Evolutionary conservation across 495 filamentous ascomycete genomes (phyloP), one percentile per base, ranked within the genome.

Genomic region (Tuber aestivum): DNA sequence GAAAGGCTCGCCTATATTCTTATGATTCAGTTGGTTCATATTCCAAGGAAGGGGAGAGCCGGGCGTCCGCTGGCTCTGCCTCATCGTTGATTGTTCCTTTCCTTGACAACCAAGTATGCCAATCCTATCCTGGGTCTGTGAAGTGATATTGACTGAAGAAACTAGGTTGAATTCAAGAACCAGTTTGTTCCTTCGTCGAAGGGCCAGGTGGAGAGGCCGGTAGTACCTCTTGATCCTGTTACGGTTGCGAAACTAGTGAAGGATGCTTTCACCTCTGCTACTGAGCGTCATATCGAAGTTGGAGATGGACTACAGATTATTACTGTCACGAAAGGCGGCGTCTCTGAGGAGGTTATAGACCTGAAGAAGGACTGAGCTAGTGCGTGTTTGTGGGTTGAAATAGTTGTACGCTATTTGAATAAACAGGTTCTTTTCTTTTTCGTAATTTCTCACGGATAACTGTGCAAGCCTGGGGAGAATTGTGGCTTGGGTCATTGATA

Each of bases 11-110:
- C 61, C 86, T 99, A 65, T 99, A 97, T 87, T 95, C 92, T 75
- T 99, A 99, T 86, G 95, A 99, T 80, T 95, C 96, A 7, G 94
- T 99, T 27, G 95, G 95, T 77, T 95, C 92, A 77, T 97, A 97
- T 84, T 81, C 79, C 16, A 83, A 83, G 74, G 95, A 98, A 86
- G 86, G 95, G 80, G 95, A 98, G 85, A 92, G 95, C 85, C 97
- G 96, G 85, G 91, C 94, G 48, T 94, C 96, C 32, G 95, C 93
- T 32, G 95, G 95, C 74, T 94, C 95, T n/a, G 95, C 96, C 42
- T 92, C 93, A 50, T 97, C 93, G 79, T 86, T 99, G 85, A 99
- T 99, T 84, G 98, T 97, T 92, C 95, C 95, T 6, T 98, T 99
- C 87, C 87, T 99, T 83, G 95, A 99, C 84, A 99, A 98, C 84